Base-by-base conservation (phyloP, 2,329 filamentous ascomycete genomes). In the Hymenotorrendiella dingleyae region DNA sequence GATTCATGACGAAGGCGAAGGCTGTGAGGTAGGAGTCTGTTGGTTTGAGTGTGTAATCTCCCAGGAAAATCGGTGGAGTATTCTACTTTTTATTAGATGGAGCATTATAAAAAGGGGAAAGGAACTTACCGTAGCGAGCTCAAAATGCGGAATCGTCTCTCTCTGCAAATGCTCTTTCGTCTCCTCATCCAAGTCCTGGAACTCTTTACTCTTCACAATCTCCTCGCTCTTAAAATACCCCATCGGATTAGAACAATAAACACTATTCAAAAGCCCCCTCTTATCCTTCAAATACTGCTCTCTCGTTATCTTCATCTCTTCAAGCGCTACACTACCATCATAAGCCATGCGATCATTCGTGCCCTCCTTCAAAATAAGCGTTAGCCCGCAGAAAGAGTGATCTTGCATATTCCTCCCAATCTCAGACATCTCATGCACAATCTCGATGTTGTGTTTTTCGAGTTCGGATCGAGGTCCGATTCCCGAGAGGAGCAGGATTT, bases 401-500 rank as follows among this genome's bases (percentile, higher is more conserved):
- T 49, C 72, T 67, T 74, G 68, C 1, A 82, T 64, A 59, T 82
- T 82, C 33, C 66, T 68, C 29, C 80, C 81, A n/a, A 85, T 78
- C 9, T 84, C 78, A 0, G 78, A 78, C 1, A 80, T 66, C 53
- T 84, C 69, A 3, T 47, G 76, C 23, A 81, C 51, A 3, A 80
- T 63, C 2, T 66, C 60, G 46, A 82, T 80, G 24, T 64, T 59
- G 52, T 72, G 55, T 33, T 56, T 56, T 20, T 56, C 23, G 3
- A 72, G 62, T 53, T 70, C 66, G 3, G 47, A 57, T 12, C 48
- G 52, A 4, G 67, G 65, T 1, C 70, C 70, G 30, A 73, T 58
- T 29, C 69, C 69, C 21, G 62, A 67, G 10, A 69, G 60, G 53
- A 69, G 67, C 12, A 71, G 63, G 35, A 72, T 55, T 45, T 70